Conservation (phyloP, 495 filamentous ascomycete species). For the Amphirosellinia nigrospora region DNA sequence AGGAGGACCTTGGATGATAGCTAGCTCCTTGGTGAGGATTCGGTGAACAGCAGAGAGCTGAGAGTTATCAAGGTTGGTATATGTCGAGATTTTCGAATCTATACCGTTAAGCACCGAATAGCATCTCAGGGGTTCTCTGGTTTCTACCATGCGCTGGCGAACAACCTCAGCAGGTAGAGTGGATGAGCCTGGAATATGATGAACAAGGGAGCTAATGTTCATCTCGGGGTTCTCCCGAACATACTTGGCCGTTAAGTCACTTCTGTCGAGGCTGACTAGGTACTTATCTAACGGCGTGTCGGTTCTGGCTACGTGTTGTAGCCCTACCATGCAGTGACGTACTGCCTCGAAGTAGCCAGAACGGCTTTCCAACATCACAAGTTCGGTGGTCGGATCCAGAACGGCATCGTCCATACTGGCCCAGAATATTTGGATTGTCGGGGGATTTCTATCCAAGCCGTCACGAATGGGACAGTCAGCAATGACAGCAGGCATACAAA, state of each 20-base stretch:
- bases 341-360: slow-evolving; percentile 75
- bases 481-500: slow-evolving; percentile 74
- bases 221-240: slow-evolving; percentile 39
- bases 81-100: slow-evolving; percentile 29
- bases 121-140: slow-evolving; percentile 22
- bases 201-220: slow-evolving; percentile 44
- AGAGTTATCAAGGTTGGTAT: slow-evolving; percentile 67
- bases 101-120: slow-evolving; percentile 52
- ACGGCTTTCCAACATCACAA: slow-evolving; percentile 79
- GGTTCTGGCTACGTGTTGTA: slow-evolving; percentile 72
- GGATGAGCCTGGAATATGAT: slow-evolving; percentile 37
- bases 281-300: slow-evolving; percentile 48
- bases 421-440: slow-evolving; percentile 80
- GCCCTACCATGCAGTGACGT: slow-evolving; percentile 71
- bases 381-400: slow-evolving; percentile 73
- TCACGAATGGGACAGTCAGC: slow-evolving; percentile 68
- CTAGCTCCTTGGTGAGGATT: slow-evolving; percentile 74
- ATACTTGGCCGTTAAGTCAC: slow-evolving; percentile 42
- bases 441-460: slow-evolving; percentile 67
- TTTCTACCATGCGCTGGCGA: slow-evolving; percentile 54
- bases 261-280: slow-evolving; percentile 48
- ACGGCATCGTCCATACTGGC: slow-evolving; percentile 60
- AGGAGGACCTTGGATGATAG: slow-evolving; percentile 89
- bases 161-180: slow-evolving; percentile 40
- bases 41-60: slow-evolving; percentile 71